These are phyloP conservation scores for Cordyceps cicadae DNA, from an alignment of 2,329 filamentous ascomycete species.

Conservation along the genomic window DNA sequence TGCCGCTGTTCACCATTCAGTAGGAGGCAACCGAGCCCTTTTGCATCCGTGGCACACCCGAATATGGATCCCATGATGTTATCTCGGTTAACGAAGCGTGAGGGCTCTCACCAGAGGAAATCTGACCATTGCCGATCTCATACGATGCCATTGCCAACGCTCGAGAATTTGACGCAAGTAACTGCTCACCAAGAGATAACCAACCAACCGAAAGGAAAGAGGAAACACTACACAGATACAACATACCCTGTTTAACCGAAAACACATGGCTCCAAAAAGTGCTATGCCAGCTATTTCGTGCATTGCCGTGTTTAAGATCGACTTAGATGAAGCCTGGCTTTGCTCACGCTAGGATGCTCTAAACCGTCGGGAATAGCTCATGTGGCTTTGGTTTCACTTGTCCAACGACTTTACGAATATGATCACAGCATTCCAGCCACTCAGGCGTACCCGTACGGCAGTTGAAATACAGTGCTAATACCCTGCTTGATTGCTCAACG, in stretches of 20 bases:
- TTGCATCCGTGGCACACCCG: not conserved
- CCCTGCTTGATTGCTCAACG: not conserved
- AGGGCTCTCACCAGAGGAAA: not conserved
- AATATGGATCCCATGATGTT: not conserved
- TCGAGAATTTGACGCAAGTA: not conserved
- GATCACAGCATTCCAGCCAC: not conserved
- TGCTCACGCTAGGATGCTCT: not conserved
- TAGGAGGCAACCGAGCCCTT: not conserved
- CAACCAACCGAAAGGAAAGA: too few species aligned
- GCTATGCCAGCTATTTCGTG: not conserved
- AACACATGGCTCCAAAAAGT: not conserved
- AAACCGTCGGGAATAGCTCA: not conserved
- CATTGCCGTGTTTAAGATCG: constrained; percentile 2
- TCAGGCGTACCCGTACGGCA: not conserved
- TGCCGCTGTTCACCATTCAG: not conserved
- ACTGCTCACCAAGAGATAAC: not conserved
- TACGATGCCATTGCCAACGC: not conserved
- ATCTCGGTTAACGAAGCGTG: not conserved
- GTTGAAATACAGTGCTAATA: not conserved
- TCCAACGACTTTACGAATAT: not conserved
- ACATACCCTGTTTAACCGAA: not conserved
- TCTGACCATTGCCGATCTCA: not conserved
- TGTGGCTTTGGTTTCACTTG: not conserved
- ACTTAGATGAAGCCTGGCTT: constrained; percentile 3
- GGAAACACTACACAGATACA: not conserved